Evolutionary conservation across 106 monocot genomes (phyloP), one percentile per base, ranked within the genome.

Genomic region (Dendrobium nobile): DNA sequence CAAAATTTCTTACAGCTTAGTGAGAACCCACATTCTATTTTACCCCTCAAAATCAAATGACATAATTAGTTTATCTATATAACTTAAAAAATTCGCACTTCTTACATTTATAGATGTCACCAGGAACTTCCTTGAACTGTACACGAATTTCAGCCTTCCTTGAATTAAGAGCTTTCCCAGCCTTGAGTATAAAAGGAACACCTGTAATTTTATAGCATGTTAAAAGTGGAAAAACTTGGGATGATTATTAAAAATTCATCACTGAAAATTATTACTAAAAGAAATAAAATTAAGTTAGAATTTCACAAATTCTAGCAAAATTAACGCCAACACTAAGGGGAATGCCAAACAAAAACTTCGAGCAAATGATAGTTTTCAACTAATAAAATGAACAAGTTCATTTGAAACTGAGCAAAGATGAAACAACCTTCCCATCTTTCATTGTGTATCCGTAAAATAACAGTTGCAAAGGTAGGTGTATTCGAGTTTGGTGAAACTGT

Each of bases 391-490:
- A 47, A n/a, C 19, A 41, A 33, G 2, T 72, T 67, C 48, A 80
- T 80, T 27, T 80, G 9, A n/a, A 43, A 64, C 55, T 4, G 85
- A 75, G 22, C n/a, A 79, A 33, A 65, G 19, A 9, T 18, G 41
- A 61, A 77, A 44, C 54, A 75, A 98, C 97, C 97, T 91, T 98
- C 97, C 97, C 97, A 98, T 98, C 97, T 92, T 91, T 98, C 97
- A 87, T 92, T 98, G 80, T 98, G 92, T 82, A 98, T 94, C 54
- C 85, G 77, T 33, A 98, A 75, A 81, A 98, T 73, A 37, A 92
- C 88, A 77, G 90, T 89, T 41, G 97, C 92, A 88, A 98, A 98
- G 41, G 97, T 94, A 43, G 97, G 97, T 24, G 97, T 98, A 80
- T 94, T 98, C 11, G 97, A 98, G 20, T 80, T 81, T 47, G 90